Evolutionary conservation across 495 filamentous ascomycete genomes (phyloP).

Genomic region (Neurospora sp.): DNA sequence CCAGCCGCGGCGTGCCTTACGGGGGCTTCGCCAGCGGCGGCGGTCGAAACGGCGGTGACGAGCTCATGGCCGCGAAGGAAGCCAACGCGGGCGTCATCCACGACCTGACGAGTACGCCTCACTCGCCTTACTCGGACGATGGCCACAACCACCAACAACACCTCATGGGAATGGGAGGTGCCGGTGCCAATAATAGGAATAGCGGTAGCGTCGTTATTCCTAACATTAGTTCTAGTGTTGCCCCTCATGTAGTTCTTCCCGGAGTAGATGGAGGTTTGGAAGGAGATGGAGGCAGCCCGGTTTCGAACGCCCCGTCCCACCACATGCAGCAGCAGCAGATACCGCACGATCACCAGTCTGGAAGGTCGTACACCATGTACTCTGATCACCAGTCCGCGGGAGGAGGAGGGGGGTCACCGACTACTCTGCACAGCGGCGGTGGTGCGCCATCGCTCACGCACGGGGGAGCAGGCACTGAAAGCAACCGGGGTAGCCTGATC

Average conservation of each 20-base stretch:
- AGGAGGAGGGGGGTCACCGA: neutral
- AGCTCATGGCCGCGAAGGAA: constrained; percentile 36
- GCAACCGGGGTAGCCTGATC: neutral
- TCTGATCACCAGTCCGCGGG: constrained; percentile 18
- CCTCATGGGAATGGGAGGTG: neutral
- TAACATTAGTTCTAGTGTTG: neutral
- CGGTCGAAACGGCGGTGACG: constrained; percentile 15
- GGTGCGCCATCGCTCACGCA: constrained; percentile 6
- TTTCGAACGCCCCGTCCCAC: neutral
- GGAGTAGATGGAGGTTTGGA: neutral
- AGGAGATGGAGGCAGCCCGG: neutral
- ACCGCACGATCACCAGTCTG: constrained; percentile 3
- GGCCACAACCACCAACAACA: constrained; percentile 5
- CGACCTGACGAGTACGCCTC: constrained; percentile 19
- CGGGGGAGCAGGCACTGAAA: constrained; percentile 4
- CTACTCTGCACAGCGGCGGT: constrained; percentile 1
- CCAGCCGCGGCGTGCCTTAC: constrained; percentile 1
- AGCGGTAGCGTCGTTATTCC: neutral
- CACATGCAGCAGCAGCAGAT: neutral
- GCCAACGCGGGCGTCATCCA: constrained; percentile 13
- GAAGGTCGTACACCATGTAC: constrained; percentile 26
- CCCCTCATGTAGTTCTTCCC: neutral
- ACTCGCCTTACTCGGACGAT: constrained; percentile 31
- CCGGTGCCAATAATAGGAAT: neutral
- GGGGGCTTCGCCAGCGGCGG: constrained; percentile 10